Evolutionary conservation across 257 asterid genomes (phyloP).

Genomic region (Craterostigma plantagineum): DNA sequence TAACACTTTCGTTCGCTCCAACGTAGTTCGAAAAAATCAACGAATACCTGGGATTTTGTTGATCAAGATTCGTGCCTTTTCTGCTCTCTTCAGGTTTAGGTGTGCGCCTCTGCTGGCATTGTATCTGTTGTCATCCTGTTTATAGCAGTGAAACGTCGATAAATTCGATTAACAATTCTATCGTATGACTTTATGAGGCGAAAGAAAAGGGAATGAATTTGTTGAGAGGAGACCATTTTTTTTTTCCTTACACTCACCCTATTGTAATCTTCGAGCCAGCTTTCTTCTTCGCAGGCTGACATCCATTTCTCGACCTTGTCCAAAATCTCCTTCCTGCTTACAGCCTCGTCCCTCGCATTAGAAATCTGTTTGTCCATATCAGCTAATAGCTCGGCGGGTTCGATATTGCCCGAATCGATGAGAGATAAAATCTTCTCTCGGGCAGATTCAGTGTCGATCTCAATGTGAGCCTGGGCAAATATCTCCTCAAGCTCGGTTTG

Average conservation of each 20-base stretch:
- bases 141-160: background rate
- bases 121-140: slow-evolving; percentile 66
- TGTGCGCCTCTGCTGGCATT: slow-evolving; percentile 73
- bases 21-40: slow-evolving; percentile 5
- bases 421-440: slow-evolving; percentile 55
- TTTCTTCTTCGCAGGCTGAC: slow-evolving; percentile 51
- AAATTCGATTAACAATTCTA: background rate
- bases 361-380: slow-evolving; percentile 86
- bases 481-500: slow-evolving; percentile 88
- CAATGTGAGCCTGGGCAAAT: slow-evolving; percentile 71
- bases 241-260: slow-evolving; percentile 32
- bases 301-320: slow-evolving; percentile 68
- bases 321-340: slow-evolving; percentile 82
- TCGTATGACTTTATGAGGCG: too few species aligned
- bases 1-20: too few species aligned
- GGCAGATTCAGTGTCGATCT: slow-evolving; percentile 76
- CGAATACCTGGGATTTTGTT: slow-evolving; percentile 62
- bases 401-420: slow-evolving; percentile 77
- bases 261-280: slow-evolving; percentile 83
- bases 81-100: slow-evolving; percentile 65
- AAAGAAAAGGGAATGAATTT: too few species aligned
- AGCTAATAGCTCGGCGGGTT: slow-evolving; percentile 72
- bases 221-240: too few species aligned
- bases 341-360: slow-evolving; percentile 82
- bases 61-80: slow-evolving; percentile 48